Evolutionary conservation across 148 eudicot species (phyloP).

Genomic region (Drosera capensis): DNA sequence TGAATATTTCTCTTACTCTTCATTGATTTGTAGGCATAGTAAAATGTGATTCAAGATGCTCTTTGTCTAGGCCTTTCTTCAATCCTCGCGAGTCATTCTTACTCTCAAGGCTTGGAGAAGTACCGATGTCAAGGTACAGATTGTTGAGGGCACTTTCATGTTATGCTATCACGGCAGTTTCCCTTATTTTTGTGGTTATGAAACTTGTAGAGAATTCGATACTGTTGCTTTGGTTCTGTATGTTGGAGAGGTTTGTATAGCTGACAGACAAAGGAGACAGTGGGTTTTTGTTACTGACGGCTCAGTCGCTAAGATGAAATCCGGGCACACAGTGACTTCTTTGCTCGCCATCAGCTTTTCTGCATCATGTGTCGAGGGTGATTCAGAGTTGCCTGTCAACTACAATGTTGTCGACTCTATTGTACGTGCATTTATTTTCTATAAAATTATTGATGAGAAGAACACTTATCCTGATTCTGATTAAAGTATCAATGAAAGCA

Average conservation of each 20-base stretch:
- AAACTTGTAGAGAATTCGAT: conserved; percentile 70
- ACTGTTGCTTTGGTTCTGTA: conserved; percentile 55
- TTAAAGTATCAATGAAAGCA: no score
- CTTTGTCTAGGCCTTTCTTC: conserved; percentile 51
- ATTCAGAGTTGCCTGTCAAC: conserved; percentile 45
- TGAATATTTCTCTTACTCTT: background rate
- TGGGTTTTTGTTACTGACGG: conserved; percentile 95
- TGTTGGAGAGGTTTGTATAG: conserved; percentile 58
- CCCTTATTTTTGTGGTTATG: conserved; percentile 10
- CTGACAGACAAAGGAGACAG: conserved; percentile 54
- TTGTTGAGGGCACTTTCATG: conserved; percentile 3
- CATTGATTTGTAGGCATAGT: background rate
- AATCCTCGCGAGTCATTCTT: conserved; percentile 49
- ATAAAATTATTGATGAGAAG: background rate
- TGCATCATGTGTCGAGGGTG: conserved; percentile 31
- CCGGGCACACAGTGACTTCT: conserved; percentile 19
- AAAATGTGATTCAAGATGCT: conserved; percentile 6
- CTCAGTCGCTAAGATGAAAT: conserved; percentile 23
- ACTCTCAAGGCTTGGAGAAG: conserved; percentile 48
- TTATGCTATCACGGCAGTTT: conserved; percentile 4
- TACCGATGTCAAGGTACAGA: conserved; percentile 59
- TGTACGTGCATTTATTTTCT: conserved; percentile 26
- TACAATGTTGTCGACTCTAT: conserved; percentile 58
- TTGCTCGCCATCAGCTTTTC: conserved; percentile 76
- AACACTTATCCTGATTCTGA: no score